Percentiles rank a stretch among this genome's conserved stretches.
These are phyloP conservation scores for Plasmopara viticola DNA, from an alignment of 352 stramenopile species.

Conservation along the genomic window DNA sequence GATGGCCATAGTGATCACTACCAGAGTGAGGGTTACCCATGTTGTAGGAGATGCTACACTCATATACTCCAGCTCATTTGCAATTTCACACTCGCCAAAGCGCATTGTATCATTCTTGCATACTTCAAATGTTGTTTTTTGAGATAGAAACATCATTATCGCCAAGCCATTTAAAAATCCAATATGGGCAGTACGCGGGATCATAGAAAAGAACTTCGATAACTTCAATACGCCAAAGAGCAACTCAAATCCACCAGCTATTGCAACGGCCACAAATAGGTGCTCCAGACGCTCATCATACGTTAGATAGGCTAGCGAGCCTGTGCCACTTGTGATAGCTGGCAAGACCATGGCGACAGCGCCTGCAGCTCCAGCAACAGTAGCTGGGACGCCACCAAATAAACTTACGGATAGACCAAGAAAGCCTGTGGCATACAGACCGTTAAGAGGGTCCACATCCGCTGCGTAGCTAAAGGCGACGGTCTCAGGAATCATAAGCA, in stretches of 20 bases:
- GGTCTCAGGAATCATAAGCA: slow-evolving; percentile 92
- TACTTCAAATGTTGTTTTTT: slow-evolving; percentile 88
- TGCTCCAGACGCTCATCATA: slow-evolving; percentile 76
- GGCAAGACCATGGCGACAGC: slow-evolving; percentile 90
- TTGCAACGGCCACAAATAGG: slow-evolving; percentile 80
- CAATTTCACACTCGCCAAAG: slow-evolving; percentile 75
- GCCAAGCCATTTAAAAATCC: slow-evolving; percentile 95
- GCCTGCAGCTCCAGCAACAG: slow-evolving; percentile 83
- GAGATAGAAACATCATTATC: slow-evolving; percentile 92
- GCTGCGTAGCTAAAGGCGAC: slow-evolving; percentile 91
- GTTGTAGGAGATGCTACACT: slow-evolving; percentile 38
- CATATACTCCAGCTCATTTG: slow-evolving; percentile 73
- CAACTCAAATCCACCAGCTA: slow-evolving; percentile 85
- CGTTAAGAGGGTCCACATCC: slow-evolving; percentile 80
- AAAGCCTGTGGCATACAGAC: slow-evolving; percentile 89
- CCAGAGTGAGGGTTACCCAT: slow-evolving; percentile 62
- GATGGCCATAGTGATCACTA: slow-evolving; percentile 77
- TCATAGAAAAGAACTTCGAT: slow-evolving; percentile 89
- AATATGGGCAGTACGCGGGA: slow-evolving; percentile 92
- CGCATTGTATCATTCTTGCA: slow-evolving; percentile 45
- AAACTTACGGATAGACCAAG: slow-evolving; percentile 84
- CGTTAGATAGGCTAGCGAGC: slow-evolving; percentile 43
- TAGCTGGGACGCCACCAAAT: slow-evolving; percentile 85
- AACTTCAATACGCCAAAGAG: slow-evolving; percentile 73
- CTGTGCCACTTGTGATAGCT: slow-evolving; percentile 51